Base-by-base conservation (phyloP, 2,329 filamentous ascomycete genomes). In the Botryotinia convoluta region DNA sequence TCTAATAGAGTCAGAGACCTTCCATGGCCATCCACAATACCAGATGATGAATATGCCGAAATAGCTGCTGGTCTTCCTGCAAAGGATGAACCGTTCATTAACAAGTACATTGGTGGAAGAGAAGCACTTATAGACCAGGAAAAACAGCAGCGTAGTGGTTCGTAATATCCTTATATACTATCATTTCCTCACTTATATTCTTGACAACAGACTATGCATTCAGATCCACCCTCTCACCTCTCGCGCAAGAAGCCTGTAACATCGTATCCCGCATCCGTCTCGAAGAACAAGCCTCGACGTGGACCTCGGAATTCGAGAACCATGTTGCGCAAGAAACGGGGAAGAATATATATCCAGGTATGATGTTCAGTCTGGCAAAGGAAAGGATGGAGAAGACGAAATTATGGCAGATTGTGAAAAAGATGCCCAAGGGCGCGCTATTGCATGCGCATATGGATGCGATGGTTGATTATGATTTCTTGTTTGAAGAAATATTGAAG, bases 311-410 rank as follows among this genome's bases (percentile, higher is more conserved):
- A 63, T 88, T 92, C 68, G 92, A 95, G 78, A 90, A 95, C 79
- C 86, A 86, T 62, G 84, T 94, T 4, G 90, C 91, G 5, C 87
- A 88, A 76, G 84, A 89, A 72, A 84, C 83, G n/a, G 86, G 89
- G 77, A 87, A 89, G 74, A 89, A 90, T 77, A 84, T 95, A 69
- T 93, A 92, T 80, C 94, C 94, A 0, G 95, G 95, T 18, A 97
- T 97, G 92, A 96, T 97, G 92, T 98, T 97, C 83, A 91, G 89
- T 51, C 86, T 95, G 51, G 94, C 94, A 77, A 95, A 94, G 82
- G 88, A 90, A n/a, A 89, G 90, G 54, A 97, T 97, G 89, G 93
- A 97, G 82, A 86, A 86, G 77, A 97, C 93, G 22, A 90, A 90
- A 79, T 86, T 98, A 37, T 98, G 94, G 94, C 87, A 90, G 76